Evolutionary conservation across 805 yeast species (phyloP).

Genomic region (Millerozyma miso): DNA sequence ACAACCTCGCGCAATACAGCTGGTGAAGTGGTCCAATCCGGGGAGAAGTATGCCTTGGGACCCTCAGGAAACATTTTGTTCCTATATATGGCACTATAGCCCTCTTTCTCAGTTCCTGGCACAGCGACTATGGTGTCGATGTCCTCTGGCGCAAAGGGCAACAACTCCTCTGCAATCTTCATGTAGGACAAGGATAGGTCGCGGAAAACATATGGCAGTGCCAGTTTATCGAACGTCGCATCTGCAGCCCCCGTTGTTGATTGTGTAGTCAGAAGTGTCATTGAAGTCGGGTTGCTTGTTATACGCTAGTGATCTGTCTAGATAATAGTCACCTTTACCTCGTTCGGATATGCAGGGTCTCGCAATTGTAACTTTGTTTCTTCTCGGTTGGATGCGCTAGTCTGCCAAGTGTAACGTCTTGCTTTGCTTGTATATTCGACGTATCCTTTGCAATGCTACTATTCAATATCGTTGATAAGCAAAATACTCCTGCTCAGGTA

Average conservation of each 20-base stretch:
- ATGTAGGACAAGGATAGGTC: neutral
- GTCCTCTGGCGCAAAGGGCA: conserved; percentile 24
- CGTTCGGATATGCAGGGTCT: too few species aligned
- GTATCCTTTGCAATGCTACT: too few species aligned
- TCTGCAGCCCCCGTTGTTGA: neutral
- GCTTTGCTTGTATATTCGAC: too few species aligned
- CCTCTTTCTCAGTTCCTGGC: conserved; percentile 14
- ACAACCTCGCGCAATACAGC: conserved; percentile 19
- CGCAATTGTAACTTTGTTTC: too few species aligned
- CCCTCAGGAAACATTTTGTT: conserved; percentile 9
- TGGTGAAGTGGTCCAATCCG: conserved; percentile 19
- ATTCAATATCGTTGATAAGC: too few species aligned
- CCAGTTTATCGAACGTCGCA: neutral
- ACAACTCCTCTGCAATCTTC: neutral
- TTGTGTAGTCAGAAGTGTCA: too few species aligned
- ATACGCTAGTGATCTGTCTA: too few species aligned
- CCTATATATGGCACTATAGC: conserved; percentile 38
- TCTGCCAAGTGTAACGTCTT: too few species aligned
- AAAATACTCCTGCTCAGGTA: too few species aligned
- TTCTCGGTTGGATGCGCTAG: too few species aligned
- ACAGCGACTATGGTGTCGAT: conserved; percentile 24
- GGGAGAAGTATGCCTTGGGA: conserved; percentile 12
- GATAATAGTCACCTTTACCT: too few species aligned
- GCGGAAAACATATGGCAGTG: conserved; percentile 2
- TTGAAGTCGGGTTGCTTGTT: too few species aligned